Evolutionary conservation across 1,284 basidiomycete genomes (phyloP).

Genomic region (Farysia itapuensis): DNA sequence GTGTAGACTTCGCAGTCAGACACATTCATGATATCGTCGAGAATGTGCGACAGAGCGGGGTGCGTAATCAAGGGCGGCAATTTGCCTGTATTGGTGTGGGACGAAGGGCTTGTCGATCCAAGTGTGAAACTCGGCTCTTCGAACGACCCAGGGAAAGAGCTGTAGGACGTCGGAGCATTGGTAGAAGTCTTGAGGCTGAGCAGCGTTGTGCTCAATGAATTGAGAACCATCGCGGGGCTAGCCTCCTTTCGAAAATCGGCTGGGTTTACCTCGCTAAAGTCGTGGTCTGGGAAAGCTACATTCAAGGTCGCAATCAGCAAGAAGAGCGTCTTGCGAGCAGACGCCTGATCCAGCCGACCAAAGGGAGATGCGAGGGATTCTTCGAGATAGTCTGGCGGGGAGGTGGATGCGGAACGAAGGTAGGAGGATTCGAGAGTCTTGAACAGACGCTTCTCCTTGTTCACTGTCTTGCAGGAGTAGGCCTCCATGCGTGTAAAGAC

Average conservation of each 20-base stretch:
- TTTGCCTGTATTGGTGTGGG: conserved; percentile 8
- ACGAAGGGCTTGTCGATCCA: conserved; percentile 11
- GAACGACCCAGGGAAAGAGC: conserved; percentile 42
- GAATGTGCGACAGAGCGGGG: conserved; percentile 79
- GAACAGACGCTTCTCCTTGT: conserved; percentile 94
- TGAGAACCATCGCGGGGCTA: conserved; percentile 53
- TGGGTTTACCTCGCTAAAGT: conserved; percentile 89
- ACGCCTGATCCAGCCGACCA: conserved; percentile 62
- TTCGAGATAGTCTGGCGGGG: conserved; percentile 54
- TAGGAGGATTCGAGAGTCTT: conserved; percentile 69
- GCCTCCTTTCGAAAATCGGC: conserved; percentile 76
- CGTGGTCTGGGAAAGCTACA: conserved; percentile 94
- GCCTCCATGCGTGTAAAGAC: conserved; percentile 93
- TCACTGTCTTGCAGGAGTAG: conserved; percentile 96
- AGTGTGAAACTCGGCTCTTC: conserved; percentile 43
- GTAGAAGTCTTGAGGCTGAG: conserved; percentile 48
- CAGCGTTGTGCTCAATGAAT: conserved; percentile 55
- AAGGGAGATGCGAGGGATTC: conserved; percentile 54
- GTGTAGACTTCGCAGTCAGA: conserved; percentile 93
- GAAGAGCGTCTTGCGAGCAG: conserved; percentile 82
- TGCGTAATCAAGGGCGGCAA: conserved; percentile 62
- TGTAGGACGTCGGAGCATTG: conserved; percentile 47
- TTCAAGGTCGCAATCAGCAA: conserved; percentile 95
- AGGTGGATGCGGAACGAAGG: conserved; percentile 49
- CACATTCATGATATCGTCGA: conserved; percentile 87